A percentile compares a stretch with the other conserved stretches of the same genome.
Conservation (phyloP, 2,329 filamentous ascomycete genomes). For the Trichoderma sp. region DNA sequence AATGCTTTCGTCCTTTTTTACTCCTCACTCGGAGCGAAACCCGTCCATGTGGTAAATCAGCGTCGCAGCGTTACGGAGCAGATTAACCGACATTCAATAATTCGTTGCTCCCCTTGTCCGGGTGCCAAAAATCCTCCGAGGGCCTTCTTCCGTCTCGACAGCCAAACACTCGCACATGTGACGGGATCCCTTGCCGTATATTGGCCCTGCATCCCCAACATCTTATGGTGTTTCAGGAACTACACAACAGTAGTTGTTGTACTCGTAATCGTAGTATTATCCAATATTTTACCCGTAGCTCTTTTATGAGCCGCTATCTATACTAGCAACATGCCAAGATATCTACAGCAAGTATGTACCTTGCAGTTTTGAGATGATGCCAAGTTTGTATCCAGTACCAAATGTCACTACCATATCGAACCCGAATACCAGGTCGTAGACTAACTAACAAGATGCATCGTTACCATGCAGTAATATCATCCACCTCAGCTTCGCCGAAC, state of each 20-base stretch:
- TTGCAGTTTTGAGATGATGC: background rate
- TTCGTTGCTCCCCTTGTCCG: background rate
- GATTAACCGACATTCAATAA: background rate
- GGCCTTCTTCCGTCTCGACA: background rate
- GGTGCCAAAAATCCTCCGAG: background rate
- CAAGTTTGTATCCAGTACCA: background rate
- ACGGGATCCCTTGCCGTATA: background rate
- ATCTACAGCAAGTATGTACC: background rate
- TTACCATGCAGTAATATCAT: slow-evolving; percentile 94
- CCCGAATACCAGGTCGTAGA: background rate
- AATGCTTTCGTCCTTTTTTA: background rate
- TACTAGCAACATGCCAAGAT: background rate
- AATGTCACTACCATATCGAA: background rate
- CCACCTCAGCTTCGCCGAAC: slow-evolving; percentile 93
- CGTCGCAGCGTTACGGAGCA: background rate
- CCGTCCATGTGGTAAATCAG: background rate
- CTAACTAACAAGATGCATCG: background rate
- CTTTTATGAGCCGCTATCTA: background rate
- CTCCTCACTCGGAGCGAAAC: background rate
- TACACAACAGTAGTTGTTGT: background rate
- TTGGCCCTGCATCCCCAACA: background rate
- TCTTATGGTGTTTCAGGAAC: background rate
- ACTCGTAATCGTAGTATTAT: background rate
- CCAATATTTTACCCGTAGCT: background rate
- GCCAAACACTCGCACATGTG: background rate